phyloP scores from a whole-genome alignment of 257 asterid species.

The Avicennia marina region DNA sequence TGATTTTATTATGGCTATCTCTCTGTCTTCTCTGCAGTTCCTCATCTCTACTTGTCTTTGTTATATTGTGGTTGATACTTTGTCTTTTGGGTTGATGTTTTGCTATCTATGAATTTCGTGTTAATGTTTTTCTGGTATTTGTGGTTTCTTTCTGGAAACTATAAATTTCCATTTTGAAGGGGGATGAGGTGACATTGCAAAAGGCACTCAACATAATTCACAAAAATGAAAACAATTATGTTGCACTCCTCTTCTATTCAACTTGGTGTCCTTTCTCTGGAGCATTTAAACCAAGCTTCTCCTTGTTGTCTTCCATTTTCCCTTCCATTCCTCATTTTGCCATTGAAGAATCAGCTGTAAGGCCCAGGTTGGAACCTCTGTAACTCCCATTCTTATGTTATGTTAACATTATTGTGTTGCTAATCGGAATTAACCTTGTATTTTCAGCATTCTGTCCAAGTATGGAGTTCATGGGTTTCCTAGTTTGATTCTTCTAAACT shows the following conservation, averaged over 20 bases:
- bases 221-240: slow-evolving; percentile 57
- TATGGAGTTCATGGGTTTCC: slow-evolving; percentile 98
- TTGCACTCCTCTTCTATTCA: slow-evolving; percentile 85
- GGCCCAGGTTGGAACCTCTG: slow-evolving; percentile 70
- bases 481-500: slow-evolving; percentile 66
- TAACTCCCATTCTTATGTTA: slow-evolving; percentile 9
- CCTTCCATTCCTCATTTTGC: slow-evolving; percentile 92
- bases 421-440: slow-evolving; percentile 10
- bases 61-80: not conserved
- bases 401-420: slow-evolving; percentile 12
- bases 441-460: slow-evolving; percentile 85
- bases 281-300: slow-evolving; percentile 59
- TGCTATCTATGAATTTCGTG: not conserved
- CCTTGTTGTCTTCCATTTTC: slow-evolving; percentile 62
- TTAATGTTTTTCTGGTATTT: not conserved
- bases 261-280: slow-evolving; percentile 97
- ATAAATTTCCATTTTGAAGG: slow-evolving; percentile 46
- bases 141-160: slow-evolving; percentile 12
- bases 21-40: not conserved
- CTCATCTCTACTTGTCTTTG: not conserved
- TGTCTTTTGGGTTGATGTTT: not conserved
- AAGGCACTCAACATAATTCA: slow-evolving; percentile 71
- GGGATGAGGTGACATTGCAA: slow-evolving; percentile 70
- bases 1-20: too few species aligned
- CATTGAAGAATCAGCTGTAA: slow-evolving; percentile 81